phyloP scores from a whole-genome alignment of 345 rosid genomes.

The Mercurialis annua region DNA sequence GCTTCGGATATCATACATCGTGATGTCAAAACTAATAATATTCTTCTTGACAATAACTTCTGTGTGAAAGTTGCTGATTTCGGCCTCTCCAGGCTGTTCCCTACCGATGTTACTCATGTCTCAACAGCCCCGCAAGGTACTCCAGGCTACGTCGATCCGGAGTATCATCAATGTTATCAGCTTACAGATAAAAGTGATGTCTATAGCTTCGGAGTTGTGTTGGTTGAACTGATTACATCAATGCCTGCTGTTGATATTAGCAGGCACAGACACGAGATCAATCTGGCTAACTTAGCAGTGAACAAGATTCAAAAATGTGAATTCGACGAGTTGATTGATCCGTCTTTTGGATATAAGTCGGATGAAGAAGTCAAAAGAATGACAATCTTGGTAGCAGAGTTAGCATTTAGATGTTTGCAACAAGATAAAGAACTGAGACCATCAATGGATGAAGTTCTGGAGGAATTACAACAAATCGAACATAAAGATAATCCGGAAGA shows the following conservation, averaged over 20 bases:
- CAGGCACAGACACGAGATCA: slow-evolving; percentile 16
- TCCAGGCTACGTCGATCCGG: slow-evolving; percentile 26
- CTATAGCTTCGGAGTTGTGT: slow-evolving; percentile 25
- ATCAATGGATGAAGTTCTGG: slow-evolving; percentile 16
- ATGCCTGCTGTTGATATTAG: slow-evolving; percentile 21
- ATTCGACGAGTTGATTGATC: slow-evolving; percentile 19
- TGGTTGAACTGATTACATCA: slow-evolving; percentile 22
- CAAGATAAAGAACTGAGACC: slow-evolving; percentile 20
- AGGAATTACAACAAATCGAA: slow-evolving; percentile 11
- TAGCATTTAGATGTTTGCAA: slow-evolving; percentile 21
- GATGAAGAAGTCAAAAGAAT: slow-evolving; percentile 14
- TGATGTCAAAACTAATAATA: slow-evolving; percentile 23
- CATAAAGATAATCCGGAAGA: slow-evolving; percentile 13
- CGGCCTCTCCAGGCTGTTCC: slow-evolving; percentile 24
- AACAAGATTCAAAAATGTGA: slow-evolving; percentile 10
- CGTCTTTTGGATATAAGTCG: slow-evolving; percentile 8
- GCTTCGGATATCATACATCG: slow-evolving; percentile 22
- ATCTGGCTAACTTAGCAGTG: slow-evolving; percentile 10
- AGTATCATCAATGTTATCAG: slow-evolving; percentile 19
- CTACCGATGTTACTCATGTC: slow-evolving; percentile 20
- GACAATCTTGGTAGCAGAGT: slow-evolving; percentile 12
- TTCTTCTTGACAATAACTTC: slow-evolving; percentile 18
- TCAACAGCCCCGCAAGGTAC: slow-evolving; percentile 26
- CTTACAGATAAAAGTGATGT: slow-evolving; percentile 27
- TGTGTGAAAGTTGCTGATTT: slow-evolving; percentile 26